phyloP scores from a whole-genome alignment of 768 basidiomycete genomes.

The Mycena vulgaris region DNA sequence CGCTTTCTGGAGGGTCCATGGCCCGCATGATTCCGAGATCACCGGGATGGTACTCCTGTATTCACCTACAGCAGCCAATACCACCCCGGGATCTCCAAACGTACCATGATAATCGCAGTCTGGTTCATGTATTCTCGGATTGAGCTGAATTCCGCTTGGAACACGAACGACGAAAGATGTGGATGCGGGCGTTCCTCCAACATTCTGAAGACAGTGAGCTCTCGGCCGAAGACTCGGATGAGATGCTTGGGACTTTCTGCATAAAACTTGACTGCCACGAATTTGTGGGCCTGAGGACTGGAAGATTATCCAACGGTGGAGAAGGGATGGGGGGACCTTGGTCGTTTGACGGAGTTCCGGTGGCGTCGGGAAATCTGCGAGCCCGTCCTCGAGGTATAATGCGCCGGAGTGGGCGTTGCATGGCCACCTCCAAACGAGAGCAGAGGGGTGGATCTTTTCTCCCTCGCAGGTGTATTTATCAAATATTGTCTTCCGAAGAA shows the following conservation, averaged over 20 bases:
- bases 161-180: background rate
- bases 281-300: no score
- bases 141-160: background rate
- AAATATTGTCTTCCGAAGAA: no score
- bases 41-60: constrained; percentile 1
- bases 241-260: background rate
- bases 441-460: no score
- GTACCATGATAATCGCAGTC: constrained; percentile 1
- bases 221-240: background rate
- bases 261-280: background rate
- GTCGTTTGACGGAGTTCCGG: no score
- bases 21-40: background rate
- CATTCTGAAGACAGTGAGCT: background rate
- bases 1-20: background rate
- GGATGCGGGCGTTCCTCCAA: background rate
- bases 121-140: background rate
- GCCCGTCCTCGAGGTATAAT: no score
- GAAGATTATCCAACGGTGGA: no score
- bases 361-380: no score
- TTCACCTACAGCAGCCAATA: background rate
- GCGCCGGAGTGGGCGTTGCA: no score
- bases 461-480: no score
- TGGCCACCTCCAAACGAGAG: no score
- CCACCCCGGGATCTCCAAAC: background rate
- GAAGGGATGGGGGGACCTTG: no score